Base-by-base conservation (phyloP, 192 early-diverging fungal species). In the Gaertneriomyces sp. region DNA sequence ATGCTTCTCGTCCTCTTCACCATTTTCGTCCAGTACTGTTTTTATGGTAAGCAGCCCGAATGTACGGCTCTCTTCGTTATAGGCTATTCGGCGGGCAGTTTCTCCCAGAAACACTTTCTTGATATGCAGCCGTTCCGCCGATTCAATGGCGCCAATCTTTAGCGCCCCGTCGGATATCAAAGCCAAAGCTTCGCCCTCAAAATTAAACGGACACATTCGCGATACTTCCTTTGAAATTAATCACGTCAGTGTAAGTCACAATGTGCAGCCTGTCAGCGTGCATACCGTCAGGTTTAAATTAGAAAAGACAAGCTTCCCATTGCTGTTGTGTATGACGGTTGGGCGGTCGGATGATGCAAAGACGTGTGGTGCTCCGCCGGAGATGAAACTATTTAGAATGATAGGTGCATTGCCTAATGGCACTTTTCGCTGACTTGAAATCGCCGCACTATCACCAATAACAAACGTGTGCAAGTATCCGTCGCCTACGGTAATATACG, bases 321-420 rank as follows among this genome's bases (percentile, higher is more conserved):
- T 58, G 17, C 64, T 78, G 54, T 74, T 81, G 63, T 86, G 84
- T 54, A 93, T 79, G 17, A 98, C 83, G 0, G 93, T 89, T 0
- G 96, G 93, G 49, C 87, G 78, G 72, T 94, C 92, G 52, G 88
- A 88, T 14, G 89, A 81, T 0, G 84, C 87, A 83, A 96, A 98
- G 9, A 95, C 85, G 66, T 84, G 72, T 9, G 47, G 64, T 20
- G 43, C 57, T 25, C 57, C 64, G 49, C 60, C 64, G 33, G 63
- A 73, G 72, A 39, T 40, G 58, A 76, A 92, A 77, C 20, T 69
- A 62, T 45, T 63, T 42, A 98, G 78, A 19, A 66, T 65, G 50
- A 93, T 75, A 6, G 93, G 90, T 51, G 88, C 87, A 7, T 85
- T 83, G 1, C 95, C 96, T 20, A 98, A 68, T 2, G 84, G 71